phyloP scores from a whole-genome alignment of 768 basidiomycete species.

The Mycena crocata region DNA sequence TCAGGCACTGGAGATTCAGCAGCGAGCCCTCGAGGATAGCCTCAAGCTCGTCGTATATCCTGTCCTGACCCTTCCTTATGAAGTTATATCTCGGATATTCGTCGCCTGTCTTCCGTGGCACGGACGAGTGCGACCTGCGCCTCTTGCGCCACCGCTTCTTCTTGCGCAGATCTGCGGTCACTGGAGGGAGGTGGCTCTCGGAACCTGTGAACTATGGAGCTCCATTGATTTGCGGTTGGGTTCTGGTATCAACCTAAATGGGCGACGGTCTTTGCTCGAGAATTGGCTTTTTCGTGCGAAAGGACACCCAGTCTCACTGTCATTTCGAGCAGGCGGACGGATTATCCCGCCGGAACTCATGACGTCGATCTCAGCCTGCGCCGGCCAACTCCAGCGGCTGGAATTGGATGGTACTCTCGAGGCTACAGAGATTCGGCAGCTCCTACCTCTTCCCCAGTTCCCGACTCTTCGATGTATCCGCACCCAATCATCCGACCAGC shows the following conservation, averaged over 20 bases:
- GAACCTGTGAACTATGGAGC: neutral
- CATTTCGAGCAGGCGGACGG: neutral
- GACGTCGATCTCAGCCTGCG: neutral
- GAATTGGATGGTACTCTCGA: neutral
- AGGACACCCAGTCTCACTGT: neutral
- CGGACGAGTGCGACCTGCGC: neutral
- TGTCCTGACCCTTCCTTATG: neutral
- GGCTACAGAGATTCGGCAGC: neutral
- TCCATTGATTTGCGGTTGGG: neutral
- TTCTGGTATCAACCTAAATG: neutral
- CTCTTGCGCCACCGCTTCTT: neutral
- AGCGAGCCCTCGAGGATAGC: neutral
- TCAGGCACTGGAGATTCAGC: neutral
- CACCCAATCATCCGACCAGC: neutral
- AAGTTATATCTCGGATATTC: slow-evolving; percentile 3
- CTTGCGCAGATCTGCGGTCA: slow-evolving; percentile 6
- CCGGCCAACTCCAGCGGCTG: slow-evolving; percentile 3
- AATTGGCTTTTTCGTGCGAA: slow-evolving; percentile 12
- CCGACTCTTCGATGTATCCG: slow-evolving; percentile 6
- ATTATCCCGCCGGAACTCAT: neutral
- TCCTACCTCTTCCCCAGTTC: neutral
- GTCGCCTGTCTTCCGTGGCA: neutral
- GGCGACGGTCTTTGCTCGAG: neutral
- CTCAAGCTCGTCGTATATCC: neutral
- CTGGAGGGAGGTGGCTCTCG: slow-evolving; percentile 9